Evolutionary conservation across 495 filamentous ascomycete genomes (phyloP), one percentile per base, ranked within the genome.

Genomic region (Penicillium pulvis): DNA sequence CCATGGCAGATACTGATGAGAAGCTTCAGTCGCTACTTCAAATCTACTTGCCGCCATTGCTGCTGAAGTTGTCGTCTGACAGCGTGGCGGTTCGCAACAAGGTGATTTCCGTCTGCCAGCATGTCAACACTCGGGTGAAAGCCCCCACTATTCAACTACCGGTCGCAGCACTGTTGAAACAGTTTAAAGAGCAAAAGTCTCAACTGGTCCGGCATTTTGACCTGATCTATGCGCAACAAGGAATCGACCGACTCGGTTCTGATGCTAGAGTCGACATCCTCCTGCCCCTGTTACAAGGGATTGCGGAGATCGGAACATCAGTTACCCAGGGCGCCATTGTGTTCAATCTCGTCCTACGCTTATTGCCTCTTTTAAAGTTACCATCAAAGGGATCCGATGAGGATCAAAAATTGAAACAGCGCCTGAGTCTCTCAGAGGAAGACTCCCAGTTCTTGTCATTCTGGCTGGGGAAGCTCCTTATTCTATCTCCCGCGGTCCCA

Each of bases 141-240:
- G 71, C 80, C 67, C 83, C 81, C 71, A 81, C 87, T 16, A 89
- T 97, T 56, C 82, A 90, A 58, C 81, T 98, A 10, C 94, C 94
- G 11, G 93, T 98, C 26, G 81, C 84, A 9, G 85, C 86, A 17
- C 80, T 98, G 24, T 71, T 97, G 56, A 89, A 89, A 61, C 94
- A 97, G 68, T 97, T 93, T 80, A 97, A 97, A 66, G 87, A 88
- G 23, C 84, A 86, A 51, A 82, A 78, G 43, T 77, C 81, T 44
- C 79, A 88, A 2, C 81, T 97, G 7, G 82, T 98, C 51, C 85
- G 89, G 57, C 90, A 96, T 67, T 91, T 96, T 71, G 94, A 97
- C 76, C 71, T 98, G 52, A 77, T 88, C 31, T 96, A 95, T 71
- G 86, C 97, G 31, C 91, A 95, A 64, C 90, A 94, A 69, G 92